Evolutionary conservation across 768 basidiomycete genomes (phyloP), one percentile per base, ranked within the genome.

Genomic region (Sarcomyxa edulis): DNA sequence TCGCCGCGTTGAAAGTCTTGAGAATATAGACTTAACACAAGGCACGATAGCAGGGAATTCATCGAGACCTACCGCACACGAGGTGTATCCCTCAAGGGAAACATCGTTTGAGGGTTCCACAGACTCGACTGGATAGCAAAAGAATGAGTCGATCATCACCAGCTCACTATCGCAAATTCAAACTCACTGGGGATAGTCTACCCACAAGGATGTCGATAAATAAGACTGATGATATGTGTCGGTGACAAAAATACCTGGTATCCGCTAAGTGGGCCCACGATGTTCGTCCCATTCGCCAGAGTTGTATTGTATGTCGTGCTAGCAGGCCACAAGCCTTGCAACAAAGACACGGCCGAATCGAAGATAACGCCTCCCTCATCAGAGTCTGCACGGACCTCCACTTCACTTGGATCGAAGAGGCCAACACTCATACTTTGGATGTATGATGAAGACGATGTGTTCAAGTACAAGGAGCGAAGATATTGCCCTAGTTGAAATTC

Each of bases 311-410:
- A 72, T 16, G 54, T 47, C 10, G 46, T 19, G 4, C 68, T 74
- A 2, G 62, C 56, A 2, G 83, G 84, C 61, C 72, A 81, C 30
- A 88, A 52, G 9, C 84, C 85, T 54, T 88, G 86, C 7, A 81
- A 57, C 35, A 87, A 56, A 1, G 85, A 81, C 18, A 74, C 60
- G 7, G 83, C 78, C 4, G 81, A 79, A 48, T 84, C 76, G 44
- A 68, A 68, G 29, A 81, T 78, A n/a, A 82, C 78, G 24, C 68
- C 74, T 12, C 71, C 74, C 58, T 88, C 84, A 5, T 81, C 81
- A 19, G 72, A 74, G 55, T 87, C 84, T 1, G 85, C 84, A 12
- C 70, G 72, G 35, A 78, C 68, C 8, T 52, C 47, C 11, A 72
- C 46, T 44, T 71, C 67, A 10, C 47, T 46, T 39, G 56, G 55